Percentiles rank a stretch among this genome's conserved stretches.
Evolutionary conservation across 1,284 basidiomycete species (phyloP).

Genomic region (Meira nashicola): DNA sequence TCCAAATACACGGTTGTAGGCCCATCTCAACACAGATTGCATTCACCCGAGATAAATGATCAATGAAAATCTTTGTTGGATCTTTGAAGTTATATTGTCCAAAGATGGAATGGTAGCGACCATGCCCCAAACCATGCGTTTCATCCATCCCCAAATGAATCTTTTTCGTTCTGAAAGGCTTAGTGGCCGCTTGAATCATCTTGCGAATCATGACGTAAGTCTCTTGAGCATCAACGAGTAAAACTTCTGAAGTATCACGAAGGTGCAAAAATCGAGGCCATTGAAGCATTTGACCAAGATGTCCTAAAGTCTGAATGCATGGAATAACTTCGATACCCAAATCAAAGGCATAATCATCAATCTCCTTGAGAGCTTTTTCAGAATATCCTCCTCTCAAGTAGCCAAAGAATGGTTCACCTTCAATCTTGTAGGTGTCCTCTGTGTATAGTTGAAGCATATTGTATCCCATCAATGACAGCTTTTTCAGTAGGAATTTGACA

Average conservation of each 20-base stretch:
- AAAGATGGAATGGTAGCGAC: conserved; percentile 51
- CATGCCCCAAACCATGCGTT: conserved; percentile 53
- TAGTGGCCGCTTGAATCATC: conserved; percentile 29
- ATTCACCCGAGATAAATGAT: conserved; percentile 45
- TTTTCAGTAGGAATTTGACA: conserved; percentile 45
- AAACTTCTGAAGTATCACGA: conserved; percentile 53
- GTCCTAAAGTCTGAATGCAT: conserved; percentile 54
- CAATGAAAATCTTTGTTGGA: conserved; percentile 40
- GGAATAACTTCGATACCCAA: conserved; percentile 44
- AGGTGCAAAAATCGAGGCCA: conserved; percentile 52
- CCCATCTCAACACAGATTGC: conserved; percentile 38
- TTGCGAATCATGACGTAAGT: conserved; percentile 21
- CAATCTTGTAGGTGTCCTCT: conserved; percentile 53
- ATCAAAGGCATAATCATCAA: conserved; percentile 50
- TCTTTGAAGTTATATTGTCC: conserved; percentile 48
- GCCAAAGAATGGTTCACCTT: conserved; percentile 54
- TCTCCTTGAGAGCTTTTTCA: conserved; percentile 41
- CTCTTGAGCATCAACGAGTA: conserved; percentile 49
- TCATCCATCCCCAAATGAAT: conserved; percentile 52
- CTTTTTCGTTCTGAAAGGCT: conserved; percentile 47
- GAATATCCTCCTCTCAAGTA: conserved; percentile 49
- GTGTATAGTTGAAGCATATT: conserved; percentile 52
- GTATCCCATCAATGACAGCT: conserved; percentile 48
- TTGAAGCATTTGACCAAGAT: conserved; percentile 55
- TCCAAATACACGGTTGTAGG: conserved; percentile 54